A percentile compares a stretch with the other conserved stretches of the same genome.
Evolutionary conservation across 2,329 filamentous ascomycete genomes (phyloP).

Genomic region (Pseudonectria buxi): DNA sequence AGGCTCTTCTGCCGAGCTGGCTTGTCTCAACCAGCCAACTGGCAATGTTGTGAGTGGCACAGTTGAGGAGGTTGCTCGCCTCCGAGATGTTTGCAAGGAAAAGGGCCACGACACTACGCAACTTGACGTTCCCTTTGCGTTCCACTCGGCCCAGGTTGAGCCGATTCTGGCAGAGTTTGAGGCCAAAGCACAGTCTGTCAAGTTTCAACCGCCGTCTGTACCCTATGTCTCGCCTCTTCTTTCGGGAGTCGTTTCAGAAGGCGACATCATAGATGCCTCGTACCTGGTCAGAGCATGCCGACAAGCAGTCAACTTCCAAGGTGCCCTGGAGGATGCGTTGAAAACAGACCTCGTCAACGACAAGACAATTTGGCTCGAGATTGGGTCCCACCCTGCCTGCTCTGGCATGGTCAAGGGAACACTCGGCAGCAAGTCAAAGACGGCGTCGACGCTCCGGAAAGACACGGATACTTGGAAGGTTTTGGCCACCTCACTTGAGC

Average conservation of each 20-base stretch:
- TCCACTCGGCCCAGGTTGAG: conserved; percentile 48
- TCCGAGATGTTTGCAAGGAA: conserved; percentile 29
- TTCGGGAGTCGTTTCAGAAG: conserved; percentile 45
- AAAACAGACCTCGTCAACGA: conserved; percentile 44
- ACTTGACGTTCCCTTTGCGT: conserved; percentile 46
- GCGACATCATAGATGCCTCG: conserved; percentile 39
- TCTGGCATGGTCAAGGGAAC: conserved; percentile 56
- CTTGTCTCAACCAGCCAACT: conserved; percentile 69
- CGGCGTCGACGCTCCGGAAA: conserved; percentile 55
- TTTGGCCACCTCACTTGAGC: conserved; percentile 48
- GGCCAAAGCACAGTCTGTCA: conserved; percentile 31
- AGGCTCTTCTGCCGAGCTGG: conserved; percentile 42
- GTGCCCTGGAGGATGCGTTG: conserved; percentile 47
- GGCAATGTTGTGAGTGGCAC: conserved; percentile 63
- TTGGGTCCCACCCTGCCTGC: conserved; percentile 63
- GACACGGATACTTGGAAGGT: conserved; percentile 60
- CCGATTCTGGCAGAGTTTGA: conserved; percentile 53
- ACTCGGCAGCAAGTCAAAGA: conserved; percentile 44
- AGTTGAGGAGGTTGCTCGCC: conserved; percentile 34
- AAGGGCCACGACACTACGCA: conserved; percentile 38
- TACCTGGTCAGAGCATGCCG: conserved; percentile 58
- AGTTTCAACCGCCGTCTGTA: conserved; percentile 34
- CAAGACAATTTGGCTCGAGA: conserved; percentile 57
- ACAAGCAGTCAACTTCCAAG: conserved; percentile 59
- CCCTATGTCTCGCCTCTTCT: conserved; percentile 63